Conservation (phyloP, 2,329 filamentous ascomycete species). For the Penicillium olsonii region DNA sequence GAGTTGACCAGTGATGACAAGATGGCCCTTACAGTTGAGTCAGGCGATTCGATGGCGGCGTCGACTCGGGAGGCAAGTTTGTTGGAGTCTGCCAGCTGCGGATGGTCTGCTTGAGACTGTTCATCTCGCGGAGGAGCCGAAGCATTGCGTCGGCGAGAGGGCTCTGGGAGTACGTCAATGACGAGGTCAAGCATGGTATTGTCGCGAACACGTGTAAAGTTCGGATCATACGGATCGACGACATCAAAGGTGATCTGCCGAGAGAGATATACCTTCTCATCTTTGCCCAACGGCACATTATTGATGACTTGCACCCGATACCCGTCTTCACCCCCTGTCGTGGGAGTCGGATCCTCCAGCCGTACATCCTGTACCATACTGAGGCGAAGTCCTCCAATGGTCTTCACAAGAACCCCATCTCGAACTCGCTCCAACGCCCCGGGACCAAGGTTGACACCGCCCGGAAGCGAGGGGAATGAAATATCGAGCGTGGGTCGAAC, state of each 20-base stretch:
- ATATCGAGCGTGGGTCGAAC: constrained; percentile 71
- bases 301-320: constrained; percentile 74
- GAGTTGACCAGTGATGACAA: constrained; percentile 52
- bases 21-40: constrained; percentile 41
- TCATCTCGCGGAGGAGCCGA: constrained; percentile 32
- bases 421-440: constrained; percentile 58
- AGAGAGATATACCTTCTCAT: constrained; percentile 82
- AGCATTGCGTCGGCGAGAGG: constrained; percentile 34
- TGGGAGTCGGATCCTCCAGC: constrained; percentile 18
- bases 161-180: constrained; percentile 55
- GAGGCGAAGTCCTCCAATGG: constrained; percentile 59
- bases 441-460: constrained; percentile 45
- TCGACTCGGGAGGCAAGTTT: constrained; percentile 26
- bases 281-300: constrained; percentile 76
- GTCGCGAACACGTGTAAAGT: constrained; percentile 79
- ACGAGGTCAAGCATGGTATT: constrained; percentile 72
- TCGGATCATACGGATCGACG: constrained; percentile 66
- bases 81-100: constrained; percentile 17
- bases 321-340: constrained; percentile 30
- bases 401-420: constrained; percentile 62
- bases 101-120: constrained; percentile 24
- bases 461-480: constrained; percentile 62
- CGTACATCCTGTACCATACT: constrained; percentile 52
- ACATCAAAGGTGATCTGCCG: constrained; percentile 74
- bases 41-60: constrained; percentile 27